Conservation (phyloP, 2,329 filamentous ascomycete species). For the Arthrobotrys sphaeroides region DNA sequence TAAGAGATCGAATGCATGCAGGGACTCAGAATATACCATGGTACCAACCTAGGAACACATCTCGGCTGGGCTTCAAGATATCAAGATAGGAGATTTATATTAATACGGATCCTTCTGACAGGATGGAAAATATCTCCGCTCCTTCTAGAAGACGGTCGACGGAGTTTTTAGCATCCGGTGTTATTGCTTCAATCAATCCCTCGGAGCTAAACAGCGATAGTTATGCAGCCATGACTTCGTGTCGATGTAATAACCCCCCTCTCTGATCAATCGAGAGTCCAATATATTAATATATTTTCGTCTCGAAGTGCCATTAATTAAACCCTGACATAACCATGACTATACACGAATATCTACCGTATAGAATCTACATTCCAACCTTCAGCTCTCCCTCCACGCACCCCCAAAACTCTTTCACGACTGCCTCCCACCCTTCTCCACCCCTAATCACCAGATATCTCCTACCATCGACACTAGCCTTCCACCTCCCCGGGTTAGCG, state of each 20-base stretch:
- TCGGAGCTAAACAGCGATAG: no score
- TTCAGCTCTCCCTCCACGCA: conserved; percentile 62
- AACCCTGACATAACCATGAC: no score
- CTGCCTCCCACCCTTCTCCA: conserved; percentile 62
- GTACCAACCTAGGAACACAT: no score
- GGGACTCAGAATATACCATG: neutral
- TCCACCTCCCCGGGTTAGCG: conserved; percentile 70
- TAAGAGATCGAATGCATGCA: neutral
- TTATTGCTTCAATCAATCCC: no score
- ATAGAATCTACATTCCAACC: conserved; percentile 9
- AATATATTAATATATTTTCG: no score
- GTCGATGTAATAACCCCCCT: no score
- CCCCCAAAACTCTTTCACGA: conserved; percentile 66
- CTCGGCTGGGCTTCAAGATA: no score
- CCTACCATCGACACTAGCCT: conserved; percentile 68
- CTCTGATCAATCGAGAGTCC: no score
- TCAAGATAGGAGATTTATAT: no score
- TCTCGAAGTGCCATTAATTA: no score
- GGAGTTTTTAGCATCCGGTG: neutral
- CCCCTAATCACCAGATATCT: conserved; percentile 66
- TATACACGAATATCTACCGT: no score
- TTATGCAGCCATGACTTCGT: no score
- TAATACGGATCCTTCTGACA: neutral
- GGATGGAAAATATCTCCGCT: neutral
- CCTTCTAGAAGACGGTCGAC: neutral